Evolutionary conservation across 1,139 yeast genomes (phyloP).

Genomic region (Yamadazyma pseudoaaseri): DNA sequence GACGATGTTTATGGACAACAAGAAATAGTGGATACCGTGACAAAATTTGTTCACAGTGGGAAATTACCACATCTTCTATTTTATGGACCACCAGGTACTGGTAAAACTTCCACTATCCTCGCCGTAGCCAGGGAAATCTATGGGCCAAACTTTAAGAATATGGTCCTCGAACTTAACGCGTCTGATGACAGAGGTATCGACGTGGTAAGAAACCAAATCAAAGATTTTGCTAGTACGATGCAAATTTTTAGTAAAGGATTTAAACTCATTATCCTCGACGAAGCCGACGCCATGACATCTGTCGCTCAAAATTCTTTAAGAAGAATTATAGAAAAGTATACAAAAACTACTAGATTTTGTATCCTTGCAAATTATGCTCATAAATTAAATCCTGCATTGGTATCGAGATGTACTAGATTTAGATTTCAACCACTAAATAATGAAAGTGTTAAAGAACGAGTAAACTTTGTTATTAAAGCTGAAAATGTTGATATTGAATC

Average conservation of each 20-base stretch:
- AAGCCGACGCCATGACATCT: constrained; percentile 98
- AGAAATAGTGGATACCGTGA: constrained; percentile 77
- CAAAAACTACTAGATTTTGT: constrained; percentile 93
- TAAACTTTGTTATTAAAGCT: constrained; percentile 62
- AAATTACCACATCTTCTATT: constrained; percentile 85
- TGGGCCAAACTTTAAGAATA: constrained; percentile 77
- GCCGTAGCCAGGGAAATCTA: constrained; percentile 92
- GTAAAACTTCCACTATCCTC: constrained; percentile 90
- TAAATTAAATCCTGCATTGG: constrained; percentile 89
- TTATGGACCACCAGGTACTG: constrained; percentile 98
- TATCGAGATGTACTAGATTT: constrained; percentile 93
- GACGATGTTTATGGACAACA: constrained; percentile 92
- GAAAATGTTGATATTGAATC: constrained; percentile 61
- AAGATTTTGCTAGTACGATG: constrained; percentile 83
- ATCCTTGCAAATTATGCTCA: constrained; percentile 95
- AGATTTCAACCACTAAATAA: constrained; percentile 80
- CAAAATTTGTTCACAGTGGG: constrained; percentile 80
- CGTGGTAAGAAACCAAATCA: constrained; percentile 81
- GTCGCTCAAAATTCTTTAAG: constrained; percentile 93
- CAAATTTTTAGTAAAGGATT: constrained; percentile 84
- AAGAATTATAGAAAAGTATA: constrained; percentile 88
- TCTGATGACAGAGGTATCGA: constrained; percentile 87
- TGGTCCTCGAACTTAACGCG: constrained; percentile 90
- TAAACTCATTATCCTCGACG: constrained; percentile 90
- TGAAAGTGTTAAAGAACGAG: constrained; percentile 65